phyloP scores from a whole-genome alignment of 805 yeast genomes.

The Candida pini region DNA sequence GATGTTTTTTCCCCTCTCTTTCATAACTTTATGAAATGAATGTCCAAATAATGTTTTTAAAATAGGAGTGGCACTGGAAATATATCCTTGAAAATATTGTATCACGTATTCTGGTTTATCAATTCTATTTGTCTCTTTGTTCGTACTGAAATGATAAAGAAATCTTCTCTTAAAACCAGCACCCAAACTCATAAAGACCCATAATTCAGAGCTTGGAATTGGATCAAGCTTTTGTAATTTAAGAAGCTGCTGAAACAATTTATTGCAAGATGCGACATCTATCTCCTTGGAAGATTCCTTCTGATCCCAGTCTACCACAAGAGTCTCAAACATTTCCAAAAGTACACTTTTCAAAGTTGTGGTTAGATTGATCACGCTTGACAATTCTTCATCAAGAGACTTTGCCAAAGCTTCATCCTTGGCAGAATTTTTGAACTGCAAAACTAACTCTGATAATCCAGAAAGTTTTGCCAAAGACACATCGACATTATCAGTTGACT shows the following conservation, averaged over 20 bases:
- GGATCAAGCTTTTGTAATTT: constrained; percentile 30
- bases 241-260: too few relatives aligned
- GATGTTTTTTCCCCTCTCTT: constrained; percentile 13
- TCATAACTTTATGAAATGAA: constrained; percentile 15
- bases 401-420: too few relatives aligned
- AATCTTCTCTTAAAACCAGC: constrained; percentile 45
- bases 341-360: too few relatives aligned
- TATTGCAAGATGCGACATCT: too few relatives aligned
- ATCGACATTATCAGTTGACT: too few relatives aligned
- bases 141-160: constrained; percentile 53
- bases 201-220: too few relatives aligned
- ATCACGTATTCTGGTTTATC: constrained; percentile 74
- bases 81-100: constrained; percentile 39
- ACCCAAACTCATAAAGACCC: constrained; percentile 46
- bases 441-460: too few relatives aligned
- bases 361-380: too few relatives aligned
- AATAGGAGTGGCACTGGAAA: constrained; percentile 25
- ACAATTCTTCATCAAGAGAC: too few relatives aligned
- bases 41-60: constrained; percentile 27
- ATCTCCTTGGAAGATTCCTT: too few relatives aligned
- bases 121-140: constrained; percentile 53
- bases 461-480: too few relatives aligned
- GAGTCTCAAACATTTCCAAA: background rate
- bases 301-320: constrained; percentile 6
- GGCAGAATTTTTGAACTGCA: too few relatives aligned